Percentiles rank a stretch among this genome's conserved stretches.
Evolutionary conservation across 306 rosid genomes (phyloP).

Genomic region (Vigna radiata): DNA sequence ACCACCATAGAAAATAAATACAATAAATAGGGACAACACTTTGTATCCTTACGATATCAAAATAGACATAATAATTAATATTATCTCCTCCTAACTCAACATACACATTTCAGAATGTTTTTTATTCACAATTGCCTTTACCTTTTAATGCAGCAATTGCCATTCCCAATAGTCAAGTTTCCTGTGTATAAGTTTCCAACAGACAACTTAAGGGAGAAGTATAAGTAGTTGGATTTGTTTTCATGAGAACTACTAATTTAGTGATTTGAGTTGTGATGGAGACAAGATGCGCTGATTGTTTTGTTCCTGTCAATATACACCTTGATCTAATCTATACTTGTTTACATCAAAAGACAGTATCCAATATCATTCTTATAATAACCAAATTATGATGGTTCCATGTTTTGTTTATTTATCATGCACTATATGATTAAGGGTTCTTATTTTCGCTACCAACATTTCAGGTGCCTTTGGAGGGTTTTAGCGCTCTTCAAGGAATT

Average conservation of each 20-base stretch:
- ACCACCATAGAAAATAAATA: no score
- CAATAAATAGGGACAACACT: no score
- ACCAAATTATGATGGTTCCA: not conserved
- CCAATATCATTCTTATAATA: not conserved
- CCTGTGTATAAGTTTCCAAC: not conserved
- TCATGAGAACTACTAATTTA: not conserved
- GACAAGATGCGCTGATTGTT: slow-evolving; percentile 21
- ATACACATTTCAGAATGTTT: not conserved
- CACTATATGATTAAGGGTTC: slow-evolving; percentile 24
- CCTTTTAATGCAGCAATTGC: not conserved
- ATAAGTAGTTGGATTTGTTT: slow-evolving; percentile 6
- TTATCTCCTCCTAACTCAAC: no score
- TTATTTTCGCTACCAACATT: slow-evolving; percentile 40
- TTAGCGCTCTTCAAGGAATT: slow-evolving; percentile 98
- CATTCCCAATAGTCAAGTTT: not conserved
- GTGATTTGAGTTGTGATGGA: slow-evolving; percentile 2
- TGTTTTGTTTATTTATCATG: slow-evolving; percentile 35
- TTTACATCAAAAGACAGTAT: slow-evolving; percentile 8
- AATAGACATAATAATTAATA: no score
- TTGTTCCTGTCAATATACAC: not conserved
- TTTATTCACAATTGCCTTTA: not conserved
- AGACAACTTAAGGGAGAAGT: not conserved
- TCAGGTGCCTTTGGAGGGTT: slow-evolving; percentile 98
- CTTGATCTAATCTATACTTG: not conserved
- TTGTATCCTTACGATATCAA: no score